Evolutionary conservation across 768 basidiomycete species (phyloP).

Genomic region (Piloderma croceum): DNA sequence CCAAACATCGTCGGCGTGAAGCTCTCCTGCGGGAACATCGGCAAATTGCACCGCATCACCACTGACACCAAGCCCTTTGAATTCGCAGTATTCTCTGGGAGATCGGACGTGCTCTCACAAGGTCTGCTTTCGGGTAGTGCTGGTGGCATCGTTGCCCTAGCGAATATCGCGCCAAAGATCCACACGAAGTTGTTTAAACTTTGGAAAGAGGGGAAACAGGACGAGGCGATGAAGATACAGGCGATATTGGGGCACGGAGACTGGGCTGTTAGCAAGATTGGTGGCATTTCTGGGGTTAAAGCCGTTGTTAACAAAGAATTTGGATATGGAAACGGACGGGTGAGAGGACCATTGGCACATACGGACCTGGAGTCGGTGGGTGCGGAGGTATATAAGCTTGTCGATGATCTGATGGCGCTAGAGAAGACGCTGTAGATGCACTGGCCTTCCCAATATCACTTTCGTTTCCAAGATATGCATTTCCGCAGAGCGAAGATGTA

Average conservation of each 20-base stretch:
- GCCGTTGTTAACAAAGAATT: slow-evolving; percentile 56
- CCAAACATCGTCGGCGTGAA: slow-evolving; percentile 85
- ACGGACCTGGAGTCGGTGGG: slow-evolving; percentile 32
- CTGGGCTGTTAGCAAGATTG: slow-evolving; percentile 56
- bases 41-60: slow-evolving; percentile 74
- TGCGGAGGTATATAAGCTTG: slow-evolving; percentile 32
- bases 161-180: slow-evolving; percentile 55
- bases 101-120: slow-evolving; percentile 63
- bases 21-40: slow-evolving; percentile 80
- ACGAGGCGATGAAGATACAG: slow-evolving; percentile 59
- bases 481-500: too few relatives aligned
- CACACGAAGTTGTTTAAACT: slow-evolving; percentile 47
- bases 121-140: slow-evolving; percentile 57
- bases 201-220: slow-evolving; percentile 45
- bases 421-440: too few relatives aligned
- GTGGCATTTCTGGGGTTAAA: slow-evolving; percentile 67
- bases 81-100: slow-evolving; percentile 72
- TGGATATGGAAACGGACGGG: slow-evolving; percentile 50
- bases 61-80: slow-evolving; percentile 46
- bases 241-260: slow-evolving; percentile 60
- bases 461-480: too few relatives aligned
- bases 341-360: slow-evolving; percentile 47
- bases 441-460: too few relatives aligned
- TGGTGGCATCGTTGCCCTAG: slow-evolving; percentile 61
- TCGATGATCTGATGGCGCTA: slow-evolving; percentile 41